A percentile compares a stretch with the other conserved stretches of the same genome.
phyloP scores from a whole-genome alignment of 805 yeast genomes.

The Yamadazyma paraphyllophila region DNA sequence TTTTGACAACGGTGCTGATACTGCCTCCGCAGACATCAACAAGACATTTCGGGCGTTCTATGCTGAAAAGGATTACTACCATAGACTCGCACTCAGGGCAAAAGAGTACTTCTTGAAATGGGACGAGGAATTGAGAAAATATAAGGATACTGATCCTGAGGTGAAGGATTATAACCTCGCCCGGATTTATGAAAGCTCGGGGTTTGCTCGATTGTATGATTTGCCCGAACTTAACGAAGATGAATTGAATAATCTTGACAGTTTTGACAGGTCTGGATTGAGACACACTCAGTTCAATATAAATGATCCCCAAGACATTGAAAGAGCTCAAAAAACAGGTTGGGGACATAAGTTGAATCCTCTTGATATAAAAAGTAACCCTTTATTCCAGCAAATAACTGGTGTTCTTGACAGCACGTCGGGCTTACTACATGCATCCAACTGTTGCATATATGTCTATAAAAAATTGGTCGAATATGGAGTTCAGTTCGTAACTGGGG shows the following conservation, averaged over 20 bases:
- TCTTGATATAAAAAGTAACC: slow-evolving; percentile 5
- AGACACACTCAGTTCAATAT: slow-evolving; percentile 27
- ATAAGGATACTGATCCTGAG: background rate
- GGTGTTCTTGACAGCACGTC: slow-evolving; percentile 18
- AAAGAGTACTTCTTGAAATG: slow-evolving; percentile 18
- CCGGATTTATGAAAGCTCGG: slow-evolving; percentile 24
- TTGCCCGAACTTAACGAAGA: slow-evolving; percentile 11
- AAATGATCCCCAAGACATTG: slow-evolving; percentile 23
- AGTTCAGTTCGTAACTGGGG: slow-evolving; percentile 30
- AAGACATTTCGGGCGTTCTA: slow-evolving; percentile 39
- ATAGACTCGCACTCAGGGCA: slow-evolving; percentile 18
- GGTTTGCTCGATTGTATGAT: slow-evolving; percentile 26
- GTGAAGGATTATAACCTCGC: slow-evolving; percentile 14
- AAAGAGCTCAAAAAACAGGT: slow-evolving; percentile 29
- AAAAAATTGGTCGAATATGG: slow-evolving; percentile 25
- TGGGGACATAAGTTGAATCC: slow-evolving; percentile 23
- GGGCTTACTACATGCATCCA: slow-evolving; percentile 34
- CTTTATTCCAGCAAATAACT: background rate
- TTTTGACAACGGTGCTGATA: slow-evolving; percentile 32
- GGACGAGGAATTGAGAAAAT: slow-evolving; percentile 19
- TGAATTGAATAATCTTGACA: slow-evolving; percentile 19
- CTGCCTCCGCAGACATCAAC: slow-evolving; percentile 41
- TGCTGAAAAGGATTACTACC: slow-evolving; percentile 34
- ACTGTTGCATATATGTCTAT: slow-evolving; percentile 28
- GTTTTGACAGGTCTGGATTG: slow-evolving; percentile 24